These are phyloP conservation scores for Pholiota adiposa DNA, from an alignment of 1,284 basidiomycete species.

Conservation along the genomic window DNA sequence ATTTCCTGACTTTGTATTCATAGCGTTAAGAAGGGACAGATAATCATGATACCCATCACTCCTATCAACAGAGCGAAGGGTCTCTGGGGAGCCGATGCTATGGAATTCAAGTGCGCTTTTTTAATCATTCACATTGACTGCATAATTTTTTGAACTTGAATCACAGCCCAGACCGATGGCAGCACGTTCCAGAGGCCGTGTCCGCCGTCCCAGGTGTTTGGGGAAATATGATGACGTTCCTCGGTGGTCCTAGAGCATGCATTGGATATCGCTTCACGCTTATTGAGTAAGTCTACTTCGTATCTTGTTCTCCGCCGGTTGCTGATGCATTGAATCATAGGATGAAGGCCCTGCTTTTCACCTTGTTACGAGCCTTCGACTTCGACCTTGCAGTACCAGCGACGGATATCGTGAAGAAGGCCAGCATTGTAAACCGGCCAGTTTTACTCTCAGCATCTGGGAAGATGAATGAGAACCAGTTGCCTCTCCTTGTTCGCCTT, in stretches of 20 bases:
- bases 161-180: slow-evolving; percentile 59
- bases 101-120: slow-evolving; percentile 43
- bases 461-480: slow-evolving; percentile 27
- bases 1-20: not conserved
- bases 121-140: not conserved
- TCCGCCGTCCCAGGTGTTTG: slow-evolving; percentile 57
- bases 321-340: slow-evolving; percentile 28
- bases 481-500: slow-evolving; percentile 36
- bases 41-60: slow-evolving; percentile 51
- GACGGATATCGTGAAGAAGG: not conserved
- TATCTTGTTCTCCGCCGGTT: slow-evolving; percentile 12
- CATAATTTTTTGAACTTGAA: not conserved
- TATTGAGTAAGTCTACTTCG: slow-evolving; percentile 54
- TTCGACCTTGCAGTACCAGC: slow-evolving; percentile 11
- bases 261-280: slow-evolving; percentile 74
- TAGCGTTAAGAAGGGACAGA: slow-evolving; percentile 45
- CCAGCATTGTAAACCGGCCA: not conserved
- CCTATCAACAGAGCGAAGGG: slow-evolving; percentile 46
- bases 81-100: slow-evolving; percentile 61
- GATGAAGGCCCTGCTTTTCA: slow-evolving; percentile 63
- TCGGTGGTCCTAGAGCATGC: slow-evolving; percentile 60
- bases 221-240: slow-evolving; percentile 60
- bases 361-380: slow-evolving; percentile 46
- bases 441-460: slow-evolving; percentile 36
- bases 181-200: slow-evolving; percentile 45